A percentile compares a stretch with the other conserved stretches of the same genome.
Evolutionary conservation across 169 alveolate species (phyloP).

Genomic region (Nephromyces sp.): DNA sequence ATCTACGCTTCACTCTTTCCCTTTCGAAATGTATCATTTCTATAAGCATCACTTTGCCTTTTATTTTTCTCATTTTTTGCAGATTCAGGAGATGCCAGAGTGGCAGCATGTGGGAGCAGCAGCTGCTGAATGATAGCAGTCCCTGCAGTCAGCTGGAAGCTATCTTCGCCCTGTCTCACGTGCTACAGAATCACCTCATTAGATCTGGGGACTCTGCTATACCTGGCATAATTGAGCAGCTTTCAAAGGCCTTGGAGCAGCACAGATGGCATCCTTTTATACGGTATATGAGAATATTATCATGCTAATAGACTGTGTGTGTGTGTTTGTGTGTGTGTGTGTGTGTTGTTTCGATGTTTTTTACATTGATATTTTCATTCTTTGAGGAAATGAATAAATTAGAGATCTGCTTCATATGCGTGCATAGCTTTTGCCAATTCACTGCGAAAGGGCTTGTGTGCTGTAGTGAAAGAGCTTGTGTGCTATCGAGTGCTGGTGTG

Average conservation of each 20-base stretch:
- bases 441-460: too few relatives aligned
- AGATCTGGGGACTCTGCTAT: not conserved
- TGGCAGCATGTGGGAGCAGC: conserved; percentile 71
- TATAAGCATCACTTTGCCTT: conserved; percentile 47
- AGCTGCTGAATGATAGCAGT: conserved; percentile 57
- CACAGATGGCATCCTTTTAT: not conserved
- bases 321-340: not conserved
- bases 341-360: too few relatives aligned
- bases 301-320: not conserved
- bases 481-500: too few relatives aligned
- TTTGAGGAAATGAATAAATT: too few relatives aligned
- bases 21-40: not conserved
- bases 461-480: too few relatives aligned
- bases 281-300: not conserved
- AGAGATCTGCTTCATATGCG: too few relatives aligned
- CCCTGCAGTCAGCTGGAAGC: conserved; percentile 57
- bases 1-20: not conserved
- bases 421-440: too few relatives aligned
- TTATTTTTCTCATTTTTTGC: not conserved
- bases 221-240: not conserved
- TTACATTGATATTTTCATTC: too few relatives aligned
- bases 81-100: conserved; percentile 45
- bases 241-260: not conserved
- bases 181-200: not conserved
- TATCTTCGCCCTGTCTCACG: conserved; percentile 19